Conservation (phyloP, 371 early-diverging fungal species). For the Lichtheimia hyalospora region DNA sequence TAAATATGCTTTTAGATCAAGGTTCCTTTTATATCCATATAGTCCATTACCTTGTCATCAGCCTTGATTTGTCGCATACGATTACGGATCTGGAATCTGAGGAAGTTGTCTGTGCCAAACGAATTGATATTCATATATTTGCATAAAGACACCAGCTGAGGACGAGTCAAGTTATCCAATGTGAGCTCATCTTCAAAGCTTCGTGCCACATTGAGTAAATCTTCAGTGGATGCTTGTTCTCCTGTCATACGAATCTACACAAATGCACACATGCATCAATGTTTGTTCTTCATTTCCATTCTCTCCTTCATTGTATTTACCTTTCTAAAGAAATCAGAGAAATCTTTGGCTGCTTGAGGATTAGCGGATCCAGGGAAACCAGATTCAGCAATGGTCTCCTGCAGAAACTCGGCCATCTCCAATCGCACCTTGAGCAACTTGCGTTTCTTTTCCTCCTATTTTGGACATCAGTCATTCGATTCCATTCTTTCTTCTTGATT, state of each 20-base stretch:
- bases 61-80: constrained; percentile 82
- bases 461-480: background rate
- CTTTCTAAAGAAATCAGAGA: constrained; percentile 80
- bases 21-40: background rate
- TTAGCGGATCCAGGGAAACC: constrained; percentile 61
- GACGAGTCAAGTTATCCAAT: constrained; percentile 89
- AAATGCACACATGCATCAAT: background rate
- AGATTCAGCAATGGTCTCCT: constrained; percentile 92
- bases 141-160: constrained; percentile 93
- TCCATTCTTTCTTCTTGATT: background rate
- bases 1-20: background rate
- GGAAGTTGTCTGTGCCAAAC: constrained; percentile 94
- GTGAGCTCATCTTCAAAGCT: constrained; percentile 92
- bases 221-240: constrained; percentile 80
- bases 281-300: background rate
- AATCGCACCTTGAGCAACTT: constrained; percentile 86
- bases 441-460: constrained; percentile 87
- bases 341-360: constrained; percentile 73
- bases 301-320: constrained; percentile 31
- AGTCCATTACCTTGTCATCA: constrained; percentile 74
- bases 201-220: constrained; percentile 81
- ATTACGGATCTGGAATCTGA: constrained; percentile 87
- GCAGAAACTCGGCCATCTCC: constrained; percentile 94
- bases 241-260: constrained; percentile 87
- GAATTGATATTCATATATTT: constrained; percentile 92